These are phyloP conservation scores for Yamadazyma takamatsuzukensis DNA, from an alignment of 805 yeast species.

Conservation along the genomic window DNA sequence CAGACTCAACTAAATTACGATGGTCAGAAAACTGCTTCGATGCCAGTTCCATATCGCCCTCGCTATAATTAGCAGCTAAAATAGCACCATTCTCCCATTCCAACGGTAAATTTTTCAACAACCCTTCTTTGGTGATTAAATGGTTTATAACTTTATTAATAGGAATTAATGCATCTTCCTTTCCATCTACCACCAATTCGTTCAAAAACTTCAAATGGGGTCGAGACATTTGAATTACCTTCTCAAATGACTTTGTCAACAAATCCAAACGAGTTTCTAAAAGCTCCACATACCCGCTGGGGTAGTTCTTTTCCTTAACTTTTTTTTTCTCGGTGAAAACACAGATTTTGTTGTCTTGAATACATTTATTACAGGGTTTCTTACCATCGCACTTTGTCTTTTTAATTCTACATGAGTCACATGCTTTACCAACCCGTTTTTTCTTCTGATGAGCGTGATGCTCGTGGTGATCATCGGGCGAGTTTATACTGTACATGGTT, in stretches of 20 bases:
- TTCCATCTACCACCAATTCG: constrained; percentile 6
- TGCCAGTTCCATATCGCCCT: constrained; percentile 22
- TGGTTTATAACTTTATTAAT: constrained; percentile 46
- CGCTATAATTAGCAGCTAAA: constrained; percentile 36
- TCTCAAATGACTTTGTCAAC: constrained; percentile 48
- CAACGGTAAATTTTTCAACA: constrained; percentile 34
- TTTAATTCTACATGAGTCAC: constrained; percentile 59
- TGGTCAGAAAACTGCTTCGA: constrained; percentile 34
- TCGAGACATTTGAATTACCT: constrained; percentile 27
- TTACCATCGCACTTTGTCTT: constrained; percentile 64
- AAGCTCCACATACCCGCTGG: constrained; percentile 60
- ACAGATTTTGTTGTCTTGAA: constrained; percentile 54
- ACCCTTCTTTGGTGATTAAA: constrained; percentile 37
- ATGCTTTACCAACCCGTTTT: constrained; percentile 61
- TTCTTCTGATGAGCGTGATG: constrained; percentile 24
- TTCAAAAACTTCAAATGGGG: constrained; percentile 22
- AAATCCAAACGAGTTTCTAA: constrained; percentile 56
- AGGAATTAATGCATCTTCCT: constrained; percentile 23
- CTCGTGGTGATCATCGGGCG: constrained; percentile 12
- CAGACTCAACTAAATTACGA: too few relatives aligned
- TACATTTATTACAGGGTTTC: constrained; percentile 57
- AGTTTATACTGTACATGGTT: too few relatives aligned
- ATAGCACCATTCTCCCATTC: constrained; percentile 45
- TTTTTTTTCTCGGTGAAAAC: constrained; percentile 55
- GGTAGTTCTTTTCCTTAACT: constrained; percentile 52